A percentile compares a stretch with the other conserved stretches of the same genome.
Conservation (phyloP, 2,329 filamentous ascomycete genomes). For the Colletotrichum tanaceti region DNA sequence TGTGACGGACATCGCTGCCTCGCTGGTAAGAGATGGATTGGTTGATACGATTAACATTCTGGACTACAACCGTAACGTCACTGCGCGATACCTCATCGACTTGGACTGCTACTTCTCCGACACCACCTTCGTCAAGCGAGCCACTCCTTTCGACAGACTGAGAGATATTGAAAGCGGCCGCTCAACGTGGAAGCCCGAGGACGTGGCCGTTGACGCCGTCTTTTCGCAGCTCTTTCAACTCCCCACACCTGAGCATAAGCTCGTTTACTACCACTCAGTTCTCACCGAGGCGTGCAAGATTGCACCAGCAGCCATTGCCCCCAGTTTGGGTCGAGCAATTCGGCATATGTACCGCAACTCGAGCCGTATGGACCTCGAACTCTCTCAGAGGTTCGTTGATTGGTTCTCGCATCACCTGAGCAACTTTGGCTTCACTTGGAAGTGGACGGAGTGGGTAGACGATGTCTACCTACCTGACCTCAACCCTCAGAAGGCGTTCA, state of each 20-base stretch:
- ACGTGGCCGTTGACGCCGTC: conserved; percentile 95
- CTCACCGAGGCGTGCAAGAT: conserved; percentile 97
- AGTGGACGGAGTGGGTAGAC: conserved; percentile 97
- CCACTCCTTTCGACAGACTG: conserved; percentile 91
- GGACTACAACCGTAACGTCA: conserved; percentile 89
- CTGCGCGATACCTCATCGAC: conserved; percentile 91
- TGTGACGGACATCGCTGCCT: conserved; percentile 79
- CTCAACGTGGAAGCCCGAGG: conserved; percentile 96
- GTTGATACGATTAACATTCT: conserved; percentile 94
- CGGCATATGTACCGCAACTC: conserved; percentile 88
- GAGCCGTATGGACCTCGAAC: conserved; percentile 85
- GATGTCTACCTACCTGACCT: conserved; percentile 82
- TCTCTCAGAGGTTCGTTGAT: conserved; percentile 88
- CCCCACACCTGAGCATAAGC: conserved; percentile 87
- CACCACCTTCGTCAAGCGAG: conserved; percentile 91
- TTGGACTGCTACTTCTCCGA: conserved; percentile 94
- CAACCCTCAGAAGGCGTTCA: conserved; percentile 93
- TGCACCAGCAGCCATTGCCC: conserved; percentile 94
- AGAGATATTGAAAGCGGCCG: conserved; percentile 72
- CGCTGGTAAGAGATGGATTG: conserved; percentile 85
- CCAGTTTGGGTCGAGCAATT: conserved; percentile 92
- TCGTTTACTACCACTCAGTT: conserved; percentile 96
- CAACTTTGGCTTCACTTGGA: conserved; percentile 99
- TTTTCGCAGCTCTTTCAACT: conserved; percentile 95
- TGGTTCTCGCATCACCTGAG: conserved; percentile 99